phyloP scores from a whole-genome alignment of 768 basidiomycete genomes.

The Lanmaoa pseudosensibilis region DNA sequence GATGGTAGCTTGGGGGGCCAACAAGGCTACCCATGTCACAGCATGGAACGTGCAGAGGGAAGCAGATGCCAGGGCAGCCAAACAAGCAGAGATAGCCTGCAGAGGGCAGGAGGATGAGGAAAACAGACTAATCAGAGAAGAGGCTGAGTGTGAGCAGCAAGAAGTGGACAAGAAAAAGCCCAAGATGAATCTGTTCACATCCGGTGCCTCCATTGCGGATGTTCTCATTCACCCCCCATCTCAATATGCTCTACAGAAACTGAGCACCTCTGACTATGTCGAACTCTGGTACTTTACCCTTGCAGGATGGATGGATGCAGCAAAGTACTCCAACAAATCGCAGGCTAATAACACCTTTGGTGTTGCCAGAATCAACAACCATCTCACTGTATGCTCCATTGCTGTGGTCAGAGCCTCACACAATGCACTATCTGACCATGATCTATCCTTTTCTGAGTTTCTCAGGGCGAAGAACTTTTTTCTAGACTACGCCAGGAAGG shows the following conservation, averaged over 20 bases:
- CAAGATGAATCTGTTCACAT: background rate
- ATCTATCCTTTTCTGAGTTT: background rate
- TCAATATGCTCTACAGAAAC: background rate
- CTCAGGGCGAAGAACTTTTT: background rate
- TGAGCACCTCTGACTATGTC: background rate
- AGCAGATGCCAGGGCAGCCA: no score
- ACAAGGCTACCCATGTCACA: no score
- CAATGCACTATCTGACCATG: background rate
- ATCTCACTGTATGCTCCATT: background rate
- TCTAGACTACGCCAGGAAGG: background rate
- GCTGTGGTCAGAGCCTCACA: background rate
- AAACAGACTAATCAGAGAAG: background rate
- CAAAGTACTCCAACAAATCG: background rate
- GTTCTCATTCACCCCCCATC: background rate
- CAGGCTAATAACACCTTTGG: background rate
- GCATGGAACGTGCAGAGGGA: no score
- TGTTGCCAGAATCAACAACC: background rate
- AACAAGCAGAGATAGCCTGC: no score
- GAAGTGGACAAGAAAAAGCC: background rate
- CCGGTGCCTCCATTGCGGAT: fast-evolving
- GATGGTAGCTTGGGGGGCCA: no score
- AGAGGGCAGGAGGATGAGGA: no score
- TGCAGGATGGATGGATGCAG: background rate
- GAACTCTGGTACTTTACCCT: background rate
- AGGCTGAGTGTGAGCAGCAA: no score